These are phyloP conservation scores for Marvania coccoides DNA, from an alignment of 139 green algal genomes.

Conservation along the genomic window DNA sequence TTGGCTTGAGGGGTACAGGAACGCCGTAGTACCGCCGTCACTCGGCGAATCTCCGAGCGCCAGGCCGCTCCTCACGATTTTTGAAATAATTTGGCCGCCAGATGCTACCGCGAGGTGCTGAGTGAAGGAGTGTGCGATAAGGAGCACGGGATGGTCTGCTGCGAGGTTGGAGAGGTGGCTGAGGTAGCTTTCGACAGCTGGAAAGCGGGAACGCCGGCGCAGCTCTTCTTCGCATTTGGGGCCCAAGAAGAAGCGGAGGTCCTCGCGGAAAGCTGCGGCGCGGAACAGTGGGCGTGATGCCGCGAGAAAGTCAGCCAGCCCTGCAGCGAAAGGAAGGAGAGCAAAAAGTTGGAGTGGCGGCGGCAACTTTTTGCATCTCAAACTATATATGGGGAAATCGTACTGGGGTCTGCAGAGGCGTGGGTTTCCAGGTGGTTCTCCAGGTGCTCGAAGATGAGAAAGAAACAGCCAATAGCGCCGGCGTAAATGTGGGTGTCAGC, in stretches of 20 bases:
- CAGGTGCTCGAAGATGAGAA: neutral
- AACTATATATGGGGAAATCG: neutral
- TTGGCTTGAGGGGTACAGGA: neutral
- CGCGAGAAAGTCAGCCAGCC: neutral
- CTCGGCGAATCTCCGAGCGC: neutral
- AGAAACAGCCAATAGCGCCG: neutral
- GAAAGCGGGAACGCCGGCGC: neutral
- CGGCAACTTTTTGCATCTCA: neutral
- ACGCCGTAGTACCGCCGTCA: neutral
- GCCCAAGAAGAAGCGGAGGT: neutral
- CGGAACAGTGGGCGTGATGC: neutral
- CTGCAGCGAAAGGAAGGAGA: neutral
- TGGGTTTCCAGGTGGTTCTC: neutral
- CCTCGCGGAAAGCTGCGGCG: neutral
- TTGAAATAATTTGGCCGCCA: neutral
- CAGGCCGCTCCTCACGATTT: neutral
- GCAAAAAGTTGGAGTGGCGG: neutral
- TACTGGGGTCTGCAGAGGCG: neutral
- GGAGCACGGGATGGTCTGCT: neutral
- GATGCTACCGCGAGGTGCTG: constrained; percentile 3
- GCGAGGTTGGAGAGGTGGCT: neutral
- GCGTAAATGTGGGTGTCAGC: neutral
- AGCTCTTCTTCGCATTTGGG: neutral
- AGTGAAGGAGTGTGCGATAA: constrained; percentile 1
- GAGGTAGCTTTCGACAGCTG: neutral